These are phyloP conservation scores for Talaromyces sp. DNA, from an alignment of 2,329 filamentous ascomycete species.

Conservation along the genomic window DNA sequence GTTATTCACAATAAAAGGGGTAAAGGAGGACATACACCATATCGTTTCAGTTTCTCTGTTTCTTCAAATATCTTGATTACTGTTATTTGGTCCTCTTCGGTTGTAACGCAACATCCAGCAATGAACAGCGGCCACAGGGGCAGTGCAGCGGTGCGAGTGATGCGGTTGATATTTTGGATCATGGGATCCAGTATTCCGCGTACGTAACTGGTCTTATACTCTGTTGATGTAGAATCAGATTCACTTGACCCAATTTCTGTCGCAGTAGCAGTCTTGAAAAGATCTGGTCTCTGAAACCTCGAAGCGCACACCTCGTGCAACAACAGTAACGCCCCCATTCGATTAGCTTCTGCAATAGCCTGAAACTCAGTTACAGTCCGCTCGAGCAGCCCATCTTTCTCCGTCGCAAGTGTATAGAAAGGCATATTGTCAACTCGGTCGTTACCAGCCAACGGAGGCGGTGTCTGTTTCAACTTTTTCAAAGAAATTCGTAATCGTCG, in stretches of 20 bases:
- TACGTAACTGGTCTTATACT: conserved; percentile 17
- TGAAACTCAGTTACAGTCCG: conserved; percentile 18
- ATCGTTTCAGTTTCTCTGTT: conserved; percentile 23
- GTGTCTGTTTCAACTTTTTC: conserved; percentile 6
- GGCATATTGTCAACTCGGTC: background rate
- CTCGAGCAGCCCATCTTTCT: background rate
- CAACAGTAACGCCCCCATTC: conserved; percentile 24
- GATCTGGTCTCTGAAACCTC: conserved; percentile 5
- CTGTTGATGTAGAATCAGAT: background rate
- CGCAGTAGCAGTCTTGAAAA: background rate
- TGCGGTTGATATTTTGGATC: conserved; percentile 20
- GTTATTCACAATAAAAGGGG: too few relatives aligned
- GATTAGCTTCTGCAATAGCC: conserved; percentile 27
- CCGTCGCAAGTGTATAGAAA: background rate
- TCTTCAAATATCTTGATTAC: conserved; percentile 26
- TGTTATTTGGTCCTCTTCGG: conserved; percentile 23
- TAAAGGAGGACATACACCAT: conserved; percentile 21
- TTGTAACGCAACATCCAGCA: conserved; percentile 25
- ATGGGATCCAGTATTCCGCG: conserved; percentile 22
- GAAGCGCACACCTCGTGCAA: conserved; percentile 23
- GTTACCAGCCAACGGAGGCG: background rate
- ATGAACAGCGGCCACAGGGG: conserved; percentile 30
- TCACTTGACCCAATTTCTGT: background rate
- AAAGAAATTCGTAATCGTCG: background rate
- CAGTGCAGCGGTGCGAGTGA: conserved; percentile 25